Conservation (phyloP, 352 stramenopile species). For the Phytophthora melonis region DNA sequence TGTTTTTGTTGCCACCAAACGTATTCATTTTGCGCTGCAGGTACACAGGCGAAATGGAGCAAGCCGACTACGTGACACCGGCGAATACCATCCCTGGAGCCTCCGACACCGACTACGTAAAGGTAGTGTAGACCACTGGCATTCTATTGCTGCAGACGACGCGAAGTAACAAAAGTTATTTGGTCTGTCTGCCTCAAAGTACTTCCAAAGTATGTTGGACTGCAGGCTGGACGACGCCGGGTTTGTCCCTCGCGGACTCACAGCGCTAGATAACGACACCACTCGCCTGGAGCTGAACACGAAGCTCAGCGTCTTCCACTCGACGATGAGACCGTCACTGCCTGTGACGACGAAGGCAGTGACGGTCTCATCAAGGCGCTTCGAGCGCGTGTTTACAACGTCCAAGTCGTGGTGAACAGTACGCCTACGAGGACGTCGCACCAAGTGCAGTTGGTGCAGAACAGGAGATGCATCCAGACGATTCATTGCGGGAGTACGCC, state of each 20-base stretch:
- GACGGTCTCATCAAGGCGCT: neutral
- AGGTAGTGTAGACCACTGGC: neutral
- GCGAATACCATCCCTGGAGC: neutral
- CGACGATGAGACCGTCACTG: too few relatives aligned
- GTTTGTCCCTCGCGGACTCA: neutral
- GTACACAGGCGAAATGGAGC: neutral
- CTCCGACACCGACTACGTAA: neutral
- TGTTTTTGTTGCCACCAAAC: too few relatives aligned
- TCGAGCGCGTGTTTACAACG: neutral
- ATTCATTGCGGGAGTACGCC: too few relatives aligned
- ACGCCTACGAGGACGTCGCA: too few relatives aligned
- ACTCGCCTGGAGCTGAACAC: neutral
- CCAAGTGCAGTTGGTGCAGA: too few relatives aligned
- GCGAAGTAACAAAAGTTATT: neutral
- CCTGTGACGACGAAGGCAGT: too few relatives aligned
- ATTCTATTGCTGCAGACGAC: neutral
- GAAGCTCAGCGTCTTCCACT: neutral
- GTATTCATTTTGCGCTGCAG: too few relatives aligned
- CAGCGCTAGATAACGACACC: neutral
- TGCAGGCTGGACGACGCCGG: neutral
- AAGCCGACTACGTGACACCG: slow-evolving; percentile 5
- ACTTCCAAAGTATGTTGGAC: neutral
- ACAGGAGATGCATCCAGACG: too few relatives aligned
- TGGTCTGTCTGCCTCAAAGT: neutral
- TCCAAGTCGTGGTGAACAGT: too few relatives aligned